phyloP scores from a whole-genome alignment of 495 filamentous ascomycete species.

The Penicillium diatomitis region DNA sequence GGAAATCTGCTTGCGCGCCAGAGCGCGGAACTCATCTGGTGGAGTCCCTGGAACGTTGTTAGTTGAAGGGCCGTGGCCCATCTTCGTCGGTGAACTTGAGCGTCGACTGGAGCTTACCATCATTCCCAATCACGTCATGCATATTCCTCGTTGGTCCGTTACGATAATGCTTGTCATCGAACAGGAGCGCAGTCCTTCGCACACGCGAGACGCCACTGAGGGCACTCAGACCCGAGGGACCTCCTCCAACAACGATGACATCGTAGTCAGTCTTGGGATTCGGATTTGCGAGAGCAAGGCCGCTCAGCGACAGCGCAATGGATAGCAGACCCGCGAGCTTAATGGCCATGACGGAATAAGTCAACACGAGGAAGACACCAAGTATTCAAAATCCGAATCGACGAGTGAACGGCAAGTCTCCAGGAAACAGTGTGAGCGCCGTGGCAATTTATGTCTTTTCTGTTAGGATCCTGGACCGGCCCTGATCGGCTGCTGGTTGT shows the following conservation, averaged over 20 bases:
- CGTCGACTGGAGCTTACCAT: conserved; percentile 27
- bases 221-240: conserved; percentile 31
- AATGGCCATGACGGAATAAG: neutral
- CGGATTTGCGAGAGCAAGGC: conserved; percentile 6
- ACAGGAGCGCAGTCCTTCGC: conserved; percentile 39
- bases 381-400: neutral
- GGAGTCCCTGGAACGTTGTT: conserved; percentile 31
- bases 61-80: neutral
- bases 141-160: conserved; percentile 45
- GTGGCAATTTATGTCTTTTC: no score
- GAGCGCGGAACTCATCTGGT: conserved; percentile 40
- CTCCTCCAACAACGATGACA: conserved; percentile 27
- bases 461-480: no score
- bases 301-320: conserved; percentile 11
- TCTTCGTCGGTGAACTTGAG: neutral
- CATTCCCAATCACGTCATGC: conserved; percentile 52
- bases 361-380: neutral
- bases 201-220: conserved; percentile 48
- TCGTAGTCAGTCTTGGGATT: conserved; percentile 24
- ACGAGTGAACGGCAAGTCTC: neutral
- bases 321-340: conserved; percentile 10
- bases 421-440: no score
- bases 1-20: conserved; percentile 42
- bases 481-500: no score
- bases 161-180: conserved; percentile 48